These are phyloP conservation scores for Podospora pseudoanserina DNA, from an alignment of 495 filamentous ascomycete genomes.

Conservation along the genomic window DNA sequence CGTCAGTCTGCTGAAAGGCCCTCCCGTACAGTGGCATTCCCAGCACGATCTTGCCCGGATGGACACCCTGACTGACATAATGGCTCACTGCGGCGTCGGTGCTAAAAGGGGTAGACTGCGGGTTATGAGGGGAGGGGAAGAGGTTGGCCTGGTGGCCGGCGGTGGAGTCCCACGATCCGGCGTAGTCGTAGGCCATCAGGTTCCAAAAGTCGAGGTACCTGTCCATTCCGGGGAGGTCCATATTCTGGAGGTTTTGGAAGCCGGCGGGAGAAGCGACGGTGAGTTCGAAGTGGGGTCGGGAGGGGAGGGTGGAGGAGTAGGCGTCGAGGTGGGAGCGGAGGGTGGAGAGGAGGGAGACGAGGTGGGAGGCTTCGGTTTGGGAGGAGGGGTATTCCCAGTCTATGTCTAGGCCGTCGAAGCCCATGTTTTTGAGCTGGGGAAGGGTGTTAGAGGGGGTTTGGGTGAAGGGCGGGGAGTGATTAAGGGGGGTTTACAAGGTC, in stretches of 20 bases:
- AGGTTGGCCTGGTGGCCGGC: conserved; percentile 84
- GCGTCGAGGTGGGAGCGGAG: conserved; percentile 61
- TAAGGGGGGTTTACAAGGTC: conserved; percentile 40
- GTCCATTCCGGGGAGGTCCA: conserved; percentile 73
- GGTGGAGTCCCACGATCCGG: conserved; percentile 69
- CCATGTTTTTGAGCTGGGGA: conserved; percentile 54
- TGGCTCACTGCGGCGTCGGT: conserved; percentile 63
- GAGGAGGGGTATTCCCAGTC: conserved; percentile 61
- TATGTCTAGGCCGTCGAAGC: conserved; percentile 58
- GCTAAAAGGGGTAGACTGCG: conserved; percentile 68
- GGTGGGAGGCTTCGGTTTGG: conserved; percentile 63
- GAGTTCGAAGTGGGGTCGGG: conserved; percentile 65
- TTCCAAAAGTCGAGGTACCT: conserved; percentile 89
- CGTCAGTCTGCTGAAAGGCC: conserved; percentile 73
- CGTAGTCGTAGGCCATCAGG: conserved; percentile 81
- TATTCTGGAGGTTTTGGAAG: conserved; percentile 67
- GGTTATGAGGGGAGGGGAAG: conserved; percentile 52
- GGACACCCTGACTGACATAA: conserved; percentile 64
- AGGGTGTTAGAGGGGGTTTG: neutral
- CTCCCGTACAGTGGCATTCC: conserved; percentile 94
- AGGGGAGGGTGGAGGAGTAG: conserved; percentile 46
- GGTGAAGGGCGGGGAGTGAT: neutral
- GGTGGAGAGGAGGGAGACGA: conserved; percentile 67
- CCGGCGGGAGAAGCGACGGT: conserved; percentile 72
- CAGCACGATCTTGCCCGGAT: conserved; percentile 67